Percentiles rank a stretch among this genome's conserved stretches.
Evolutionary conservation across 192 early-diverging fungal genomes (phyloP).

Genomic region (Podila epicladia): DNA sequence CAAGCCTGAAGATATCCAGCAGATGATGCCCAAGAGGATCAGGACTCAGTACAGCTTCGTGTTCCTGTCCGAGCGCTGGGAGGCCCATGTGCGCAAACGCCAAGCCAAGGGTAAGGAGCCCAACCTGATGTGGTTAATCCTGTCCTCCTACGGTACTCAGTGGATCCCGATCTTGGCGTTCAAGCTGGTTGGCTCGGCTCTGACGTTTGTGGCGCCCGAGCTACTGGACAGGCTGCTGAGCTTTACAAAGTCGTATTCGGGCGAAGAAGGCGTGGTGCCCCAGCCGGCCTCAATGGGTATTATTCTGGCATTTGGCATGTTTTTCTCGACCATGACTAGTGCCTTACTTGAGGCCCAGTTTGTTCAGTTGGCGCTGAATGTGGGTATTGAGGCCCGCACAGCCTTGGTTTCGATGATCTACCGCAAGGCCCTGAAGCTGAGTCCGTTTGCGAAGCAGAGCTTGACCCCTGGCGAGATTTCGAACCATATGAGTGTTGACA

Average conservation of each 20-base stretch:
- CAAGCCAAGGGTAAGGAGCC: conserved; percentile 19
- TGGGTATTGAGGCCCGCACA: conserved; percentile 72
- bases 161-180: neutral
- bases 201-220: conserved; percentile 7
- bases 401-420: conserved; percentile 81
- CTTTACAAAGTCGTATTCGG: neutral
- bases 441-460: conserved; percentile 48
- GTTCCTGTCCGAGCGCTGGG: conserved; percentile 8
- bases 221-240: neutral
- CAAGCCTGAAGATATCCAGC: conserved; percentile 9
- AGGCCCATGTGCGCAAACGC: conserved; percentile 6
- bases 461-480: conserved; percentile 11
- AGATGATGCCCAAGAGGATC: conserved; percentile 20
- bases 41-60: neutral
- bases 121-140: neutral
- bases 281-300: neutral
- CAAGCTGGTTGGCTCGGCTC: neutral
- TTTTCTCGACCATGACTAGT: neutral
- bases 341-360: neutral
- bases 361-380: conserved; percentile 48
- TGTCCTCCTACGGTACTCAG: conserved; percentile 2
- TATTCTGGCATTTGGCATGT: conserved; percentile 4
- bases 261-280: neutral
- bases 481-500: conserved; percentile 1
- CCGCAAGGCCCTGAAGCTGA: conserved; percentile 79